A percentile compares a stretch with the other conserved stretches of the same genome.
phyloP scores from a whole-genome alignment of 129 eudicot genomes.

The Silybum marianum region DNA sequence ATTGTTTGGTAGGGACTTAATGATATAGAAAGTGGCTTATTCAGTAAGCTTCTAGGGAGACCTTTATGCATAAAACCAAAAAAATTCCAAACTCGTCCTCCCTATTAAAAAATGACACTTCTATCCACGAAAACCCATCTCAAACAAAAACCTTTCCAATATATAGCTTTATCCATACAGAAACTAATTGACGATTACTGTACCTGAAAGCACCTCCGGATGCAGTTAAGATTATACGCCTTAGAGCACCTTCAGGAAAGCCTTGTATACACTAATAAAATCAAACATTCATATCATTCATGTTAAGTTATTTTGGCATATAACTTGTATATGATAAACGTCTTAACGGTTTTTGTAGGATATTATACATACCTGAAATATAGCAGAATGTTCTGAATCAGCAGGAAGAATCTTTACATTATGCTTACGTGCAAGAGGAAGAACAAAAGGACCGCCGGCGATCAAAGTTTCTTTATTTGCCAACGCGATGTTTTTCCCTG shows the following conservation, averaged over 20 bases:
- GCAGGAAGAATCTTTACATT: conserved; percentile 99
- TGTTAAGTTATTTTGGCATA: not conserved
- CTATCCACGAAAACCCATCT: no score
- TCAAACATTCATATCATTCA: conserved; percentile 19
- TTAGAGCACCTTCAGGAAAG: conserved; percentile 87
- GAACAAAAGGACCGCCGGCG: conserved; percentile 99
- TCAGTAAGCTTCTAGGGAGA: no score
- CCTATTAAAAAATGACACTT: no score
- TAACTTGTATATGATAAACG: not conserved
- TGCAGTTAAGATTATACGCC: conserved; percentile 94
- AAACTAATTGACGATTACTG: not conserved
- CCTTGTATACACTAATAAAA: conserved; percentile 96
- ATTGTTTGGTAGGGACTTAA: no score
- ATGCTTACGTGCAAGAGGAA: conserved; percentile 95
- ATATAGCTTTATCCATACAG: no score
- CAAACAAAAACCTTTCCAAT: no score
- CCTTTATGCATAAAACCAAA: no score
- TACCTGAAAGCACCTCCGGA: conserved; percentile 99
- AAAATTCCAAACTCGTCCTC: no score
- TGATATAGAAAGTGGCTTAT: no score
- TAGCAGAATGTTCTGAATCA: conserved; percentile 98
- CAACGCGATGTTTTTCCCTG: conserved; percentile 94
- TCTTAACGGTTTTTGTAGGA: not conserved
- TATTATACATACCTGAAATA: conserved; percentile 72
- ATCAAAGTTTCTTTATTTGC: conserved; percentile 96